Conservation (phyloP, 495 filamentous ascomycete genomes). For the Darksidea phi region DNA sequence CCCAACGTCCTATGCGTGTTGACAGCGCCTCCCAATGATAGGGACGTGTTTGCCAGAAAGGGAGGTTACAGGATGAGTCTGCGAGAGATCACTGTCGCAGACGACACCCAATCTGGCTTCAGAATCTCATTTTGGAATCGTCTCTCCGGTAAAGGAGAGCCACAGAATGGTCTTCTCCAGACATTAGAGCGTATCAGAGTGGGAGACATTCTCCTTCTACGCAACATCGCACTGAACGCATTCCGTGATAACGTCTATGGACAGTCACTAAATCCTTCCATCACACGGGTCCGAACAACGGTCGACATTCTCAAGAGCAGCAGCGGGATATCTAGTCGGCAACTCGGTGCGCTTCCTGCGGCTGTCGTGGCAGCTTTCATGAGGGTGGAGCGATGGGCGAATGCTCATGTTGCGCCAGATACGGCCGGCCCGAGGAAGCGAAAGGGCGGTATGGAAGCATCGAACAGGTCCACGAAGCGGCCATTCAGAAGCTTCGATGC, state of each 20-base stretch:
- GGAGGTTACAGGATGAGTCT: conserved; percentile 54
- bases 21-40: conserved; percentile 65
- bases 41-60: conserved; percentile 56
- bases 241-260: conserved; percentile 77
- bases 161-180: conserved; percentile 43
- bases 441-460: conserved; percentile 29
- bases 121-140: conserved; percentile 75
- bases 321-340: conserved; percentile 50
- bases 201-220: conserved; percentile 72
- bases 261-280: conserved; percentile 49
- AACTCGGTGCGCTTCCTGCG: conserved; percentile 1
- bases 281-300: conserved; percentile 67
- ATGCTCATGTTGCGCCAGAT: conserved; percentile 61
- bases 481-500: not conserved
- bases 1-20: conserved; percentile 77
- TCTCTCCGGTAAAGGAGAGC: conserved; percentile 17
- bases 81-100: conserved; percentile 77
- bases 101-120: conserved; percentile 82
- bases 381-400: conserved; percentile 71
- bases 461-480: not conserved
- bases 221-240: conserved; percentile 70
- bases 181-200: conserved; percentile 56
- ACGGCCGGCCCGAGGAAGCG: conserved; percentile 38
- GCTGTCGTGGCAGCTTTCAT: conserved; percentile 55
- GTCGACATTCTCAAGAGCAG: conserved; percentile 64